These are phyloP conservation scores for Auricularia auricula-judae DNA, from an alignment of 768 basidiomycete genomes.

Conservation along the genomic window DNA sequence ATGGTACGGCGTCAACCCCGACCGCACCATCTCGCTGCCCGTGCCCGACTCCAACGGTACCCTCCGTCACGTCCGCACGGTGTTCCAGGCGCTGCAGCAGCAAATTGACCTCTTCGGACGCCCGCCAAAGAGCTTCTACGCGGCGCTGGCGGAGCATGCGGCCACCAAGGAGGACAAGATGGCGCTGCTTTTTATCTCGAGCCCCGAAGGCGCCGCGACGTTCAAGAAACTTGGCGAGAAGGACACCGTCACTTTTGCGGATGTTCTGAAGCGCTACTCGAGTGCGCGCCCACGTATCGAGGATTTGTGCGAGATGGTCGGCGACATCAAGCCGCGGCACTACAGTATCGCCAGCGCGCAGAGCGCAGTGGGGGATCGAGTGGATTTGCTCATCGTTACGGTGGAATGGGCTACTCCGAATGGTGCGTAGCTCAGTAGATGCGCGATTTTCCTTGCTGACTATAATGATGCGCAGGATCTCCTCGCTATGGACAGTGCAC, in stretches of 20 bases:
- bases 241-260: slow-evolving; percentile 89
- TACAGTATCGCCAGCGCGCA: slow-evolving; percentile 97
- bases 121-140: slow-evolving; percentile 93
- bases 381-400: slow-evolving; percentile 91
- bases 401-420: slow-evolving; percentile 86
- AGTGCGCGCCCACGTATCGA: slow-evolving; percentile 78
- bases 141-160: slow-evolving; percentile 72
- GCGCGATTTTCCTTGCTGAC: slow-evolving; percentile 3
- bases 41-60: slow-evolving; percentile 47
- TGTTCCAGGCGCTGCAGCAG: slow-evolving; percentile 91
- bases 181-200: slow-evolving; percentile 83
- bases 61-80: slow-evolving; percentile 82
- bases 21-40: slow-evolving; percentile 72
- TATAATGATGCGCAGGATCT: slow-evolving; percentile 35
- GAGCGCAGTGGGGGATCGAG: slow-evolving; percentile 86
- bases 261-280: slow-evolving; percentile 64
- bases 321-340: slow-evolving; percentile 94
- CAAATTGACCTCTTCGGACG: slow-evolving; percentile 94
- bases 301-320: slow-evolving; percentile 76
- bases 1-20: slow-evolving; percentile 84
- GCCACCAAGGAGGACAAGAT: slow-evolving; percentile 57
- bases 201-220: slow-evolving; percentile 79
- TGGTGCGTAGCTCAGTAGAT: slow-evolving; percentile 38
- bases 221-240: slow-evolving; percentile 95
- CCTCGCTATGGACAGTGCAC: slow-evolving; percentile 91